Base-by-base conservation (phyloP, 1,284 basidiomycete genomes). In the Anthracocystis panici-leucophaei region DNA sequence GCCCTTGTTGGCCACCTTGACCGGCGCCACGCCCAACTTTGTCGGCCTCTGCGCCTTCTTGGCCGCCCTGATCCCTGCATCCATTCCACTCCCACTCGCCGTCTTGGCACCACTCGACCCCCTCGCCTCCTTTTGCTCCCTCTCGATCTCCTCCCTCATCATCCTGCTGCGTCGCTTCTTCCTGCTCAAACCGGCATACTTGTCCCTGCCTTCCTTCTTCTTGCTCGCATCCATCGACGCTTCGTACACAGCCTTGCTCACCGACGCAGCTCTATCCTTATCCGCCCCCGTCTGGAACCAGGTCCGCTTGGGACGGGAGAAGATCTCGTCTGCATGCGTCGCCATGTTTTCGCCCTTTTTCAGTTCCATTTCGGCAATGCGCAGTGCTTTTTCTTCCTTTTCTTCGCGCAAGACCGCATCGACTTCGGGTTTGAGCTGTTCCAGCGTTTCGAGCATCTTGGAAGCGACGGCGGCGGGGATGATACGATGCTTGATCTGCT, bases 241-340 rank as follows among this genome's bases (percentile, higher is more conserved):
- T 25, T 69, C 54, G 56, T 84, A 80, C n/a, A 72, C 65, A 0
- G 66, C 75, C 42, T 74, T 74, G 29, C 68, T 66, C 2, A 74
- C 52, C 3, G 53, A 54, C 7, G 67, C 58, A 5, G 67, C 68
- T 63, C 89, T 87, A 86, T 71, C 60, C 67, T 93, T 98, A 78
- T 97, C 94, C 85, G 92, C 92, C 68, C 89, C 89, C 25, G 89
- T 91, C 86, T 98, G 96, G 90, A 99, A 99, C 97, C 97, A 99
- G 14, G 95, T 97, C 73, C 96, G 88, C 27, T 94, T 94, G 9
- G 97, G 97, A 54, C 96, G 89, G 35, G 93, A 91, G 85, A 91
- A 93, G 80, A 99, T 99, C 87, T 99, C 97, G n/a, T 90, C 90
- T 85, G 93, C 90, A 81, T 99, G 94, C 84, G 95, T 91, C 58